Conservation (phyloP, 177 flowering plant species). For the Vitis hybrid region DNA sequence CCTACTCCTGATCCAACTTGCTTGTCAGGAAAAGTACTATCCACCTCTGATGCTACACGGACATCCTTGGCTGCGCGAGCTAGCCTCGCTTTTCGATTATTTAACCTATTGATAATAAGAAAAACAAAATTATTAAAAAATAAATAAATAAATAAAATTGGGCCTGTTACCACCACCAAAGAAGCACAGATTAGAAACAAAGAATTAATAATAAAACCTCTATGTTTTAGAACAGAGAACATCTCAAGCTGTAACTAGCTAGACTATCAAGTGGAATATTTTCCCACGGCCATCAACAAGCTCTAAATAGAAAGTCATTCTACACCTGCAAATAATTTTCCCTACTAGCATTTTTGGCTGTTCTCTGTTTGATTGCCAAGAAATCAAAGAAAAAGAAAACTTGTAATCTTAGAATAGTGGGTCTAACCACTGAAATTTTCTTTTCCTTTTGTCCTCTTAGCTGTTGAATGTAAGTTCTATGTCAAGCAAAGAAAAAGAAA, state of each 20-base stretch:
- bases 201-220: neutral
- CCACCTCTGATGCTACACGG: conserved; percentile 57
- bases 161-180: neutral
- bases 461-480: neutral
- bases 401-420: too few relatives aligned
- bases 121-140: neutral
- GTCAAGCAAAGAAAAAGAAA: neutral
- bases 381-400: too few relatives aligned
- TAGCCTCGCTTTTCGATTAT: conserved; percentile 89
- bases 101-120: conserved; percentile 59
- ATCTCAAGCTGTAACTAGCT: neutral
- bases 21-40: conserved; percentile 49
- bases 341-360: neutral
- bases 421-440: neutral
- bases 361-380: neutral
- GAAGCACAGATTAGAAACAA: neutral
- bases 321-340: neutral
- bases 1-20: conserved; percentile 35
- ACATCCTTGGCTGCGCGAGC: conserved; percentile 79
- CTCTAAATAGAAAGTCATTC: neutral
- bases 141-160: too few relatives aligned
- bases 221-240: neutral
- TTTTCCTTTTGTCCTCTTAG: neutral
- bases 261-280: neutral
- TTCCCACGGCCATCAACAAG: neutral